These are phyloP conservation scores for Nothopassalora personata DNA, from an alignment of 2,329 filamentous ascomycete genomes.

Conservation along the genomic window DNA sequence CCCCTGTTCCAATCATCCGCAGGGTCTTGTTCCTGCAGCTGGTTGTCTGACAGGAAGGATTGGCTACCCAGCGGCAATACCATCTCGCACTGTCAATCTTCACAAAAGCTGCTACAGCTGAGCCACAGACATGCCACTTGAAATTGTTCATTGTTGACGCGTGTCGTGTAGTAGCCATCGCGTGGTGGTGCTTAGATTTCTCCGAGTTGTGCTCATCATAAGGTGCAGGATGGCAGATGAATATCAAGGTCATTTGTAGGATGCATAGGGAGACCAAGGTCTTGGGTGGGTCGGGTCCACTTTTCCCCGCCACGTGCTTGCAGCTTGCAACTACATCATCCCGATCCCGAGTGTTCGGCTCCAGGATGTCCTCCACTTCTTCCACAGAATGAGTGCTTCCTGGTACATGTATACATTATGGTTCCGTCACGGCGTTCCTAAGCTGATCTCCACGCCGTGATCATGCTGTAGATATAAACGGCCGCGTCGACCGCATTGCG, in stretches of 20 bases:
- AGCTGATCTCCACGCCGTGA: constrained; percentile 1
- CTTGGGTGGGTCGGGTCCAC: neutral
- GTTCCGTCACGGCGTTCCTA: neutral
- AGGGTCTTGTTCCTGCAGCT: neutral
- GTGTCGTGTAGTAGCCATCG: too few relatives aligned
- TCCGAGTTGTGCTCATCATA: too few relatives aligned
- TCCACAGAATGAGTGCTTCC: neutral
- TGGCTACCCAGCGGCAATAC: too few relatives aligned
- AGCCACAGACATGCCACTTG: too few relatives aligned
- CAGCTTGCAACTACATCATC: neutral
- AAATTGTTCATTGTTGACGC: too few relatives aligned
- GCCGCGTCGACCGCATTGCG: neutral
- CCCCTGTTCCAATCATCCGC: neutral
- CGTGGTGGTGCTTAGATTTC: too few relatives aligned
- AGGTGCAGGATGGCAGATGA: too few relatives aligned
- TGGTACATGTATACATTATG: too few relatives aligned
- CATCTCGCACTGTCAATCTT: too few relatives aligned
- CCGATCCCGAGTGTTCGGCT: neutral
- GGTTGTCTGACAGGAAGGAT: neutral
- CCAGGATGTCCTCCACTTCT: neutral
- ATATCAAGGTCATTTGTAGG: too few relatives aligned
- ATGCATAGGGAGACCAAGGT: neutral
- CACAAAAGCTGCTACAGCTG: too few relatives aligned
- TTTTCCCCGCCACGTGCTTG: neutral
- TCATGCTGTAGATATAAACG: neutral